A percentile compares a stretch with the other conserved stretches of the same genome.
Evolutionary conservation across 345 rosid species (phyloP).

Genomic region (Conringia planisiliqua): DNA sequence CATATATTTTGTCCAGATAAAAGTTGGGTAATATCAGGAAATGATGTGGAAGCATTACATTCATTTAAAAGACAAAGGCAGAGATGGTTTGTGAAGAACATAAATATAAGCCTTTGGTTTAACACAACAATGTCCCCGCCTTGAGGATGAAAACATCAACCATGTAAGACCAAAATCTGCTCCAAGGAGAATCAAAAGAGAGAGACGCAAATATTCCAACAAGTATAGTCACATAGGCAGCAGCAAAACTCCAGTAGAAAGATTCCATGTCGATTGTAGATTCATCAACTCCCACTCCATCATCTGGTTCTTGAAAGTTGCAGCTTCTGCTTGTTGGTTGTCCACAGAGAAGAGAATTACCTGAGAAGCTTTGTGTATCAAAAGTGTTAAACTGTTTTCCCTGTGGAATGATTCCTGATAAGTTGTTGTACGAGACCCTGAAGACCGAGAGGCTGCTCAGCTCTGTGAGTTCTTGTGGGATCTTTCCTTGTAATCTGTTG

Average conservation of each 20-base stretch:
- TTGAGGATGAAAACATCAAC: slow-evolving; percentile 1
- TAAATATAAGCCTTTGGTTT: not conserved
- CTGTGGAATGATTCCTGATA: not conserved
- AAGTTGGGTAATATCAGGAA: no score
- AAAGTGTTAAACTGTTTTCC: slow-evolving; percentile 5
- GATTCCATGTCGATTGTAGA: not conserved
- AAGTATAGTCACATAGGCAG: not conserved
- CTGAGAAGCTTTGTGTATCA: not conserved
- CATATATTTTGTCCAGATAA: no score
- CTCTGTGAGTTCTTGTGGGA: not conserved
- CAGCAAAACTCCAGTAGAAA: not conserved
- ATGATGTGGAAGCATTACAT: not conserved
- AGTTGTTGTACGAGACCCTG: slow-evolving; percentile 2
- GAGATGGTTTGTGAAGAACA: not conserved
- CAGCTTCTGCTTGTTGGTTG: not conserved
- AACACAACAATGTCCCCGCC: not conserved
- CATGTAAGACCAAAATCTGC: not conserved
- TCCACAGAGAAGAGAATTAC: slow-evolving; percentile 14
- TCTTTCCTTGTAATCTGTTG: not conserved
- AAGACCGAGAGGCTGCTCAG: not conserved
- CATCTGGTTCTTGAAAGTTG: not conserved
- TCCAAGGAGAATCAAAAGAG: slow-evolving; percentile 21
- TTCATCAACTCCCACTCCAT: not conserved
- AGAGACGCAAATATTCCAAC: not conserved
- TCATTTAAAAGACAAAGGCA: not conserved